These are phyloP conservation scores for Beta macrorhiza DNA, from an alignment of 179 eudicot species.

Conservation along the genomic window DNA sequence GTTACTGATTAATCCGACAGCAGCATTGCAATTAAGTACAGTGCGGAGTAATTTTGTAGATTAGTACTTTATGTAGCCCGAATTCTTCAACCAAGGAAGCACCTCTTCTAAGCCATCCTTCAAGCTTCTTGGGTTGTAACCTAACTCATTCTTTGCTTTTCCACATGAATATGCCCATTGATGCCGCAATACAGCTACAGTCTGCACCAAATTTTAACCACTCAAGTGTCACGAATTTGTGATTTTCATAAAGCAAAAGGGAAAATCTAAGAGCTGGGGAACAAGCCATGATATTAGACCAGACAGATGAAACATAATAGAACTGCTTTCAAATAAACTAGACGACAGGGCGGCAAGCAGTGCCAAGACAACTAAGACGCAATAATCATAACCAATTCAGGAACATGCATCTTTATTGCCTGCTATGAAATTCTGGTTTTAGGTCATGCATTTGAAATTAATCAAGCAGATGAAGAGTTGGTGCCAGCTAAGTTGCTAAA, in stretches of 20 bases:
- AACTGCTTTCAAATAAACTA: not conserved
- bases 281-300: not conserved
- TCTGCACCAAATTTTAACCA: slow-evolving; percentile 36
- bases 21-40: not conserved
- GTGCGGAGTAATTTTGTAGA: not conserved
- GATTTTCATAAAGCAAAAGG: not conserved
- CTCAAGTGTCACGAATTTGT: not conserved
- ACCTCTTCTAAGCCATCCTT: slow-evolving; percentile 78
- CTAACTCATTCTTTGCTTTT: slow-evolving; percentile 73
- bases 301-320: not conserved
- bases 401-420: too few relatives aligned
- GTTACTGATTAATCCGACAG: too few relatives aligned
- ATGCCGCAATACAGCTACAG: slow-evolving; percentile 60
- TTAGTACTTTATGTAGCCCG: slow-evolving; percentile 62
- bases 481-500: too few relatives aligned
- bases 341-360: not conserved
- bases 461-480: too few relatives aligned
- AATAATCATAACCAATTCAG: too few relatives aligned
- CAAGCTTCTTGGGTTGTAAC: slow-evolving; percentile 77
- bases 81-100: slow-evolving; percentile 76
- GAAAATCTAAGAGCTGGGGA: not conserved
- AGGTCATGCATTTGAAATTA: too few relatives aligned
- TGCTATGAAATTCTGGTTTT: too few relatives aligned
- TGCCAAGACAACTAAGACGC: too few relatives aligned
- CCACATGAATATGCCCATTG: slow-evolving; percentile 89